Evolutionary conservation across 2,329 filamentous ascomycete species (phyloP).

Genomic region (Aspergillus sp.): DNA sequence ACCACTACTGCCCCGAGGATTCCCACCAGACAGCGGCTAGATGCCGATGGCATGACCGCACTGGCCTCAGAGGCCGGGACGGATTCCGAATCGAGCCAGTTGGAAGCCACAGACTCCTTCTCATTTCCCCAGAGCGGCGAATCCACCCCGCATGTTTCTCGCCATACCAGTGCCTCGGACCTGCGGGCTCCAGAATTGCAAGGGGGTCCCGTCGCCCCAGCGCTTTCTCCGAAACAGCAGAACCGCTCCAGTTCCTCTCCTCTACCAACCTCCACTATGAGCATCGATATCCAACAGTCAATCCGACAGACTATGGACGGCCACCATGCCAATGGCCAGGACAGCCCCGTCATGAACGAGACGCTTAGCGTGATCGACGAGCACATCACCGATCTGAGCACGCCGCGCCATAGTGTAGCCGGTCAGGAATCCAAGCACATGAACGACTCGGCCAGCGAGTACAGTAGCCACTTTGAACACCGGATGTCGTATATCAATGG

Average conservation of each 20-base stretch:
- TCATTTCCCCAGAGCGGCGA: conserved; percentile 36
- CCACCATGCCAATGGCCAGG: conserved; percentile 52
- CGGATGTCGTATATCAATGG: conserved; percentile 90
- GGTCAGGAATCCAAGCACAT: conserved; percentile 55
- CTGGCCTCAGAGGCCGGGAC: conserved; percentile 9
- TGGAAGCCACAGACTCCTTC: conserved; percentile 25
- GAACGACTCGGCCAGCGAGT: conserved; percentile 85
- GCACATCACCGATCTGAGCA: conserved; percentile 85
- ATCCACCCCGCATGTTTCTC: conserved; percentile 44
- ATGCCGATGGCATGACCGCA: conserved; percentile 13
- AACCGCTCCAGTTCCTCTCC: conserved; percentile 41
- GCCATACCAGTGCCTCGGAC: conserved; percentile 39
- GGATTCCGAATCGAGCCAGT: conserved; percentile 4
- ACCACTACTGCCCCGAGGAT: conserved; percentile 29
- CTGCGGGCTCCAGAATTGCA: conserved; percentile 25
- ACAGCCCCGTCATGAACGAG: conserved; percentile 85
- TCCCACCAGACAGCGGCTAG: conserved; percentile 23
- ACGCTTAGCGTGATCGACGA: conserved; percentile 96
- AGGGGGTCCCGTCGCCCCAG: conserved; percentile 20
- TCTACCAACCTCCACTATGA: conserved; percentile 37
- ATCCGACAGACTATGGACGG: conserved; percentile 51
- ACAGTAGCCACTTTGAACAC: conserved; percentile 75
- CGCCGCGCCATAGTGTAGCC: conserved; percentile 56
- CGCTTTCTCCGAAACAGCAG: conserved; percentile 27
- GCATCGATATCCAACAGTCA: conserved; percentile 45